phyloP scores from a whole-genome alignment of 2,329 filamentous ascomycete species.

The Colletotrichum tropicale region DNA sequence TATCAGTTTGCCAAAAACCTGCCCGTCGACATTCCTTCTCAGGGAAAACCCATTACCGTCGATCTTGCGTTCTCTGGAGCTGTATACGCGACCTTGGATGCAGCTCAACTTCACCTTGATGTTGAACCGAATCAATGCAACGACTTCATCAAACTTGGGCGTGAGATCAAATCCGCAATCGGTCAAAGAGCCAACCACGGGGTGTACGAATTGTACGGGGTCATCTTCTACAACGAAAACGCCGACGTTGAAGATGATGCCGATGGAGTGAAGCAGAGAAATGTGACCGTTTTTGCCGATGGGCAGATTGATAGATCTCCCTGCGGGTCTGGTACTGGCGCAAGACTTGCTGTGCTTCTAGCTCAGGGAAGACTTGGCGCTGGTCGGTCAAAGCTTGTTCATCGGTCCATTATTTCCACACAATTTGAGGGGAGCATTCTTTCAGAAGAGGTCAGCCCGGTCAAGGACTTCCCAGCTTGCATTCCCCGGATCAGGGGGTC shows the following conservation, averaged over 20 bases:
- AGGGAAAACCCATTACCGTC: not conserved
- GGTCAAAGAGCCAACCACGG: not conserved
- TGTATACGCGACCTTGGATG: slow-evolving; percentile 6
- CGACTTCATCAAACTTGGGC: not conserved
- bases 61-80: slow-evolving; percentile 8
- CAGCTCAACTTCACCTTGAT: not conserved
- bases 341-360: slow-evolving; percentile 21
- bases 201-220: not conserved
- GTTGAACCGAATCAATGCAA: not conserved
- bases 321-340: slow-evolving; percentile 27
- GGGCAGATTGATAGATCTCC: slow-evolving; percentile 30
- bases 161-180: slow-evolving; percentile 9
- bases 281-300: slow-evolving; percentile 29
- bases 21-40: not conserved
- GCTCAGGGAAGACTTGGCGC: not conserved
- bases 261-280: slow-evolving; percentile 12
- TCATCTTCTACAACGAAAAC: slow-evolving; percentile 15
- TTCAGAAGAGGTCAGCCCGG: not conserved
- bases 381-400: not conserved
- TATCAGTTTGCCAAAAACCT: not conserved
- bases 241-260: not conserved
- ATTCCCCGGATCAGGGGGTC: not conserved
- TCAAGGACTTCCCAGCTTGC: not conserved
- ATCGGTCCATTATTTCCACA: not conserved
- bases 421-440: not conserved